These are phyloP conservation scores for Ambrosia trifida DNA, from an alignment of 129 eudicot species.

Conservation along the genomic window DNA sequence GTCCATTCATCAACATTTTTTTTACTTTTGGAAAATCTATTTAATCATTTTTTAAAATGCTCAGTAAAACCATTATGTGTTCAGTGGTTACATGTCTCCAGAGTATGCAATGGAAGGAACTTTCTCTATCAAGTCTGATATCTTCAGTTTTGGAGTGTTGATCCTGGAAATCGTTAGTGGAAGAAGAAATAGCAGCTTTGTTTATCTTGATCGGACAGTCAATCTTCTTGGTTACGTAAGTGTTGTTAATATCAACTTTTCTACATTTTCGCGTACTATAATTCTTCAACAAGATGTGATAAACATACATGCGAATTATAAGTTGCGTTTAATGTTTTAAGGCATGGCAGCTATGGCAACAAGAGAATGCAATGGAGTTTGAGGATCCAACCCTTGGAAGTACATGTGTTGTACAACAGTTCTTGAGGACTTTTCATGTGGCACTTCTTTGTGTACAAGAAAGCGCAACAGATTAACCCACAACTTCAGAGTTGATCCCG, in stretches of 20 bases:
- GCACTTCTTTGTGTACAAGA: no score
- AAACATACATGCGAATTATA: neutral
- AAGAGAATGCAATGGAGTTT: slow-evolving; percentile 18
- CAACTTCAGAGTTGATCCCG: no score
- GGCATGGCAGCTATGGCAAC: slow-evolving; percentile 30
- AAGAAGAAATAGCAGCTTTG: no score
- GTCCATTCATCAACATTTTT: no score
- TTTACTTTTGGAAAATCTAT: no score
- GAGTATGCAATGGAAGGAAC: no score
- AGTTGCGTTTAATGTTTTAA: neutral
- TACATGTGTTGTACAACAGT: slow-evolving; percentile 2
- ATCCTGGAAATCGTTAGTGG: no score
- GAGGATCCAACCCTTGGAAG: slow-evolving; percentile 14
- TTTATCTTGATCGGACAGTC: no score
- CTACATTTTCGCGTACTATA: neutral
- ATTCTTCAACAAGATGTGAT: neutral
- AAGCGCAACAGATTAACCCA: slow-evolving; percentile 11
- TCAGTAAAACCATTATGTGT: neutral
- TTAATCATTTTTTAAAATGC: no score
- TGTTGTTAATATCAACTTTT: neutral
- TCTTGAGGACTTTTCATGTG: slow-evolving; percentile 25
- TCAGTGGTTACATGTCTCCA: no score
- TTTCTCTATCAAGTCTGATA: no score
- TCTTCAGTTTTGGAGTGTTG: no score
- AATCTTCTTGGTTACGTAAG: slow-evolving; percentile 33